Base-by-base conservation (phyloP, 352 stramenopile genomes). In the Phytophthora pinifolia region DNA sequence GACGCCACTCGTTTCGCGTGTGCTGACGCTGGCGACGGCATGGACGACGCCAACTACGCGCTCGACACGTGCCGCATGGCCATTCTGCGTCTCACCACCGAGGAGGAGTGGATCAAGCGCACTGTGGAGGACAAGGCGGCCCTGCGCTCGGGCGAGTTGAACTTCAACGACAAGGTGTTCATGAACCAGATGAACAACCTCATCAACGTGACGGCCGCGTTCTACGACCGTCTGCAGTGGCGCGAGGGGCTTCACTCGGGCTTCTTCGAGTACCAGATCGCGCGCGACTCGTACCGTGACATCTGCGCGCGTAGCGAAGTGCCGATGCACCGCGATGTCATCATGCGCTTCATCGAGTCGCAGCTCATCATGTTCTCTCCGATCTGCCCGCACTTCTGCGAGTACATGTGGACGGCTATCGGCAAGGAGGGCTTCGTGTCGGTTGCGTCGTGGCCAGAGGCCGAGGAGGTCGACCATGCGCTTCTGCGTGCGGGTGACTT, bases 41-140 rank as follows among this genome's bases (percentile, higher is more conserved):
- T 99, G 69, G 97, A 99, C 58, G 97, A 99, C 62, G 97, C 97
- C 14, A 99, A 99, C 88, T 99, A 99, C 70, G 96, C 90, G 41
- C 70, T 97, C 14, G 95, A 98, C 60, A 98, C 92, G 53, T 98
- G 97, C 45, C 98, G 99, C 54, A 89, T 96, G 72, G 96, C 97
- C 9, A 99, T 99, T 66, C 63, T 99, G 47, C 92, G 92, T 51
- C 83, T 99, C 17, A 97, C 86, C 13, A 99, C 92, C 17, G 97
- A 99, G 72, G 93, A 99, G 55, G 89, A 98, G 41, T 99, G 95
- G 93, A 98, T 99, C 47, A 96, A 97, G 63, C 94, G 98, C 65
- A 80, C 57, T 1, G 18, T 93, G 12, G 89, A 96, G 34, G 94
- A 95, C 22, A 84, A 96, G 35, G 60, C 85, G 6, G 93, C 92